Evolutionary conservation across 129 eudicot genomes (phyloP).

Genomic region (Chrysanthemum seticuspe): DNA sequence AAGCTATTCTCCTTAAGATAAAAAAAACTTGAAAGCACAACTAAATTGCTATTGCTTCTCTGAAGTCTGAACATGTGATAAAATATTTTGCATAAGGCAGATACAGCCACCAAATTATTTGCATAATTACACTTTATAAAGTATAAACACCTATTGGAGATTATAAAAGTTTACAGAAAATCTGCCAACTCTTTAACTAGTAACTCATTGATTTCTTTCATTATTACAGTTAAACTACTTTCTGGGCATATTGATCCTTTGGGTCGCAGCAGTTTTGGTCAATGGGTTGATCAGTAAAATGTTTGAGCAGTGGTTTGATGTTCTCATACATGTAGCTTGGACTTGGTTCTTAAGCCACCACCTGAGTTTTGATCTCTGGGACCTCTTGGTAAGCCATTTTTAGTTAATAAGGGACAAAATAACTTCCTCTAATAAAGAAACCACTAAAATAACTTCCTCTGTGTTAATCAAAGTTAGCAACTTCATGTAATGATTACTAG

Average conservation of each 20-base stretch:
- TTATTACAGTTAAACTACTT: background rate
- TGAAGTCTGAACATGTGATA: background rate
- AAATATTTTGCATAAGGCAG: too few relatives aligned
- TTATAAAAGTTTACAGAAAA: background rate
- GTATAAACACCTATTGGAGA: background rate
- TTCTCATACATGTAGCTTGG: conserved; percentile 11
- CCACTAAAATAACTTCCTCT: too few relatives aligned
- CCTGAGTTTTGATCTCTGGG: background rate
- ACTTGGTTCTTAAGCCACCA: conserved; percentile 5
- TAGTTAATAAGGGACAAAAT: background rate
- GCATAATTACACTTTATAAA: too few relatives aligned
- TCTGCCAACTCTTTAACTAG: background rate
- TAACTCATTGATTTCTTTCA: background rate
- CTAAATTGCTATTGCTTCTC: background rate
- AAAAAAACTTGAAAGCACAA: background rate
- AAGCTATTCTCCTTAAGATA: background rate
- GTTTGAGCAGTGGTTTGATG: background rate
- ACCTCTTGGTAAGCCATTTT: conserved; percentile 2
- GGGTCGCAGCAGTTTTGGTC: background rate
- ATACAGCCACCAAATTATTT: background rate
- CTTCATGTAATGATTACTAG: too few relatives aligned
- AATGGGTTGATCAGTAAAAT: background rate
- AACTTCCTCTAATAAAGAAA: too few relatives aligned
- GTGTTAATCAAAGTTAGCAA: too few relatives aligned
- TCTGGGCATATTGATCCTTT: background rate